Conservation (phyloP, 2,329 filamentous ascomycete species). For the Venturia aucupariae region DNA sequence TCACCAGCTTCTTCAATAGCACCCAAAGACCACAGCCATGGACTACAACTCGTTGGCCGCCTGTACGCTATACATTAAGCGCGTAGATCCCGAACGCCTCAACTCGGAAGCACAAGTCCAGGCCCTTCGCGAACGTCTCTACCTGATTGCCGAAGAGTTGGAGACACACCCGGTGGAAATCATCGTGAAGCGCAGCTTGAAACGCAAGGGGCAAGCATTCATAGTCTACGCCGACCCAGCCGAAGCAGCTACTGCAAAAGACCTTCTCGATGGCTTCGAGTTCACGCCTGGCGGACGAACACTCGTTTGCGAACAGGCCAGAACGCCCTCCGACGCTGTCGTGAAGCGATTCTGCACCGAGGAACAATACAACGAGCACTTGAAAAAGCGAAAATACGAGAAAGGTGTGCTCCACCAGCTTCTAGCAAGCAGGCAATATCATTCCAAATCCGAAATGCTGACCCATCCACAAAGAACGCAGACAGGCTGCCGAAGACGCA, state of each 20-base stretch:
- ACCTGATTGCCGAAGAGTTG: not conserved
- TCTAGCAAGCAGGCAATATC: not conserved
- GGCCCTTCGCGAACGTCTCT: constrained; percentile 5
- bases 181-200: constrained; percentile 80
- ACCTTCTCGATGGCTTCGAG: constrained; percentile 86
- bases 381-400: constrained; percentile 72
- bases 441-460: not conserved
- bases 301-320: constrained; percentile 76
- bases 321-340: constrained; percentile 77
- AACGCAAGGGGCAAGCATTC: constrained; percentile 92
- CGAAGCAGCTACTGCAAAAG: constrained; percentile 70
- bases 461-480: constrained; percentile 46
- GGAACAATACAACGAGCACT: constrained; percentile 82
- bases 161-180: constrained; percentile 51
- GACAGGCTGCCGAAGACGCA: constrained; percentile 66
- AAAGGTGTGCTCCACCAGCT: constrained; percentile 55
- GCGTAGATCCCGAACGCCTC: constrained; percentile 11
- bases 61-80: constrained; percentile 11
- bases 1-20: not conserved
- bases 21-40: not conserved
- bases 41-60: constrained; percentile 7
- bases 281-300: constrained; percentile 68
- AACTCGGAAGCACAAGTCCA: constrained; percentile 6
- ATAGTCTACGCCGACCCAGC: constrained; percentile 80
- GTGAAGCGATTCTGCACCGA: constrained; percentile 63